Percentiles rank a stretch among this genome's conserved stretches.
phyloP scores from a whole-genome alignment of 257 asterid genomes.

The Solanum pimpinellifolium region DNA sequence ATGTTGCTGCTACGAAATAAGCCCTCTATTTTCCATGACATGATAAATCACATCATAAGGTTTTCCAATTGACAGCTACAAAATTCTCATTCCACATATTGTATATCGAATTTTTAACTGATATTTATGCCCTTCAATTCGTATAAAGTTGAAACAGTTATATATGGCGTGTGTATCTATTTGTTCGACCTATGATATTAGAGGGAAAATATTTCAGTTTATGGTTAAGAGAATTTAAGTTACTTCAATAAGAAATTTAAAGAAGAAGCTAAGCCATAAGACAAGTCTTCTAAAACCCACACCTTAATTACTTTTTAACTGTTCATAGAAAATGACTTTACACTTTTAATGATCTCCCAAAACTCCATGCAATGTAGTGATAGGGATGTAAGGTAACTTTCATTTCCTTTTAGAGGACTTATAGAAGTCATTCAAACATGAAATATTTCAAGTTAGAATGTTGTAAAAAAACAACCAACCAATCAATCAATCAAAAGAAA shows the following conservation, averaged over 20 bases:
- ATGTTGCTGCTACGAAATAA: not conserved
- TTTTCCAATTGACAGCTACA: not conserved
- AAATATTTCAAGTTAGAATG: constrained; percentile 6
- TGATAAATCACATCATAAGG: not conserved
- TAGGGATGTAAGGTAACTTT: constrained; percentile 20
- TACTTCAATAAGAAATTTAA: not conserved
- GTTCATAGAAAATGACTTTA: constrained; percentile 24
- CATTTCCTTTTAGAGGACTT: not conserved
- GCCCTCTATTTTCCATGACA: not conserved
- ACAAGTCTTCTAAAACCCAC: not conserved
- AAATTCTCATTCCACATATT: not conserved
- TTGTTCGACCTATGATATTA: too few species aligned
- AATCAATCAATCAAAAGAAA: not conserved
- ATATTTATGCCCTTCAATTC: too few species aligned
- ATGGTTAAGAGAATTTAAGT: not conserved
- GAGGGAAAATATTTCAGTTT: not conserved
- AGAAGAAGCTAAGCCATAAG: not conserved
- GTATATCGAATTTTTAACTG: too few species aligned
- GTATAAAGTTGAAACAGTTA: too few species aligned
- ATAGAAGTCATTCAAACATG: not conserved
- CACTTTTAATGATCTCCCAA: constrained; percentile 18
- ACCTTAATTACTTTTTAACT: not conserved
- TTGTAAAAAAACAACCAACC: not conserved
- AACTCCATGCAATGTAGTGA: constrained; percentile 24
- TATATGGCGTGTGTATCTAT: rapidly evolving